phyloP scores from a whole-genome alignment of 2,329 filamentous ascomycete species.

The Dactylellina sp. region DNA sequence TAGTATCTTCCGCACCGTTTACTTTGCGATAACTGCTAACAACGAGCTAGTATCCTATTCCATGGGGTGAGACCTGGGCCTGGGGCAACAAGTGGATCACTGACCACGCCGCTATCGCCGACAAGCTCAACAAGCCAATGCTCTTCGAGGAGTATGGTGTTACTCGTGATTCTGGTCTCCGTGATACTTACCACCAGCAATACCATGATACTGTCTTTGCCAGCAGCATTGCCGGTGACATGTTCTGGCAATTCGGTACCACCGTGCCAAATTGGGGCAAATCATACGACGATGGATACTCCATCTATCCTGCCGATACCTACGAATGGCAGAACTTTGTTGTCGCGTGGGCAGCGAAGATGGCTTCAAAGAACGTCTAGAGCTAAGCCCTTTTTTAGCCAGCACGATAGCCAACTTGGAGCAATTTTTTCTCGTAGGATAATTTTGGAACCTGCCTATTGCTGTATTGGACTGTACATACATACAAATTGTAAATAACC shows the following conservation, averaged over 20 bases:
- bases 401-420: neutral
- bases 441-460: neutral
- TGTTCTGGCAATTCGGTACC: slow-evolving; percentile 60
- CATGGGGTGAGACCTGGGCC: slow-evolving; percentile 63
- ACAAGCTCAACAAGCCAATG: slow-evolving; percentile 61
- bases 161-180: slow-evolving; percentile 54
- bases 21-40: slow-evolving; percentile 5
- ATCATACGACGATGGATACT: slow-evolving; percentile 59
- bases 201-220: slow-evolving; percentile 57
- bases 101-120: slow-evolving; percentile 65
- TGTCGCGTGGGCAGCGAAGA: slow-evolving; percentile 46
- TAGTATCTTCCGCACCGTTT: neutral
- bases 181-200: slow-evolving; percentile 56
- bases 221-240: slow-evolving; percentile 57
- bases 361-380: slow-evolving; percentile 46
- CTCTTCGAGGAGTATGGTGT: slow-evolving; percentile 59
- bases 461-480: neutral
- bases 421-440: slow-evolving; percentile 1
- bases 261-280: slow-evolving; percentile 58
- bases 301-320: slow-evolving; percentile 52
- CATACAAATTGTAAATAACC: slow-evolving; percentile 37
- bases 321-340: slow-evolving; percentile 48
- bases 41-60: slow-evolving; percentile 64
- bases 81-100: slow-evolving; percentile 67
- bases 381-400: neutral